phyloP scores from a whole-genome alignment of 2,329 filamentous ascomycete species.

The Echinosphaeria canescens region DNA sequence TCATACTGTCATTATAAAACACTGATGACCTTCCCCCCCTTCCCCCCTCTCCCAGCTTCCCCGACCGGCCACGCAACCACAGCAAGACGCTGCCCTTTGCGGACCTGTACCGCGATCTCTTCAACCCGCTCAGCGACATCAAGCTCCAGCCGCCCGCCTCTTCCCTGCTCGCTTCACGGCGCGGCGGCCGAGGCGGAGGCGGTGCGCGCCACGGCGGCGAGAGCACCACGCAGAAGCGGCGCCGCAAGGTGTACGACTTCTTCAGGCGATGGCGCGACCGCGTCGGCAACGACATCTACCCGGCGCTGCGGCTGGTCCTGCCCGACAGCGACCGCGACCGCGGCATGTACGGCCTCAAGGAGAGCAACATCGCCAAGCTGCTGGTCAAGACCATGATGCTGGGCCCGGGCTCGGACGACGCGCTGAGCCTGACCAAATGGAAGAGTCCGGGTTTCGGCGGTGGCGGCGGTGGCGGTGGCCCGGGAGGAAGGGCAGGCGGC shows the following conservation, averaged over 20 bases:
- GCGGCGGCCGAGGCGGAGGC: slow-evolving; percentile 1
- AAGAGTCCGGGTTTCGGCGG: slow-evolving; percentile 55
- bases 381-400: slow-evolving; percentile 89
- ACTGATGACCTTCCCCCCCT: too few relatives aligned
- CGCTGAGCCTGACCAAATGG: slow-evolving; percentile 71
- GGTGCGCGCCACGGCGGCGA: slow-evolving; percentile 13
- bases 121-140: slow-evolving; percentile 61
- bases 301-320: slow-evolving; percentile 74
- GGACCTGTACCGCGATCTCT: slow-evolving; percentile 54
- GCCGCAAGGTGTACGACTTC: slow-evolving; percentile 68
- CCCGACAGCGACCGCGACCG: slow-evolving; percentile 86
- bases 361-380: slow-evolving; percentile 73
- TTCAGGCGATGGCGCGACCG: slow-evolving; percentile 72
- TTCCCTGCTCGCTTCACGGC: too few relatives aligned
- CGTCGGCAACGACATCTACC: slow-evolving; percentile 84
- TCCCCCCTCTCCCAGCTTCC: slow-evolving; percentile 36
- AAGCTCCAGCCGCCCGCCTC: slow-evolving; percentile 50
- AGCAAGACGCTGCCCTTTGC: slow-evolving; percentile 65
- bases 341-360: slow-evolving; percentile 84
- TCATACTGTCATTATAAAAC: slow-evolving; percentile 1
- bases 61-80: slow-evolving; percentile 63
- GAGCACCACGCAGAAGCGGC: slow-evolving; percentile 43
- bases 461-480: slow-evolving; percentile 1
- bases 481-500: background rate
- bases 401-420: slow-evolving; percentile 76